Evolutionary conservation across 2,329 filamentous ascomycete species (phyloP).

Genomic region (Colletotrichum plurivorum): DNA sequence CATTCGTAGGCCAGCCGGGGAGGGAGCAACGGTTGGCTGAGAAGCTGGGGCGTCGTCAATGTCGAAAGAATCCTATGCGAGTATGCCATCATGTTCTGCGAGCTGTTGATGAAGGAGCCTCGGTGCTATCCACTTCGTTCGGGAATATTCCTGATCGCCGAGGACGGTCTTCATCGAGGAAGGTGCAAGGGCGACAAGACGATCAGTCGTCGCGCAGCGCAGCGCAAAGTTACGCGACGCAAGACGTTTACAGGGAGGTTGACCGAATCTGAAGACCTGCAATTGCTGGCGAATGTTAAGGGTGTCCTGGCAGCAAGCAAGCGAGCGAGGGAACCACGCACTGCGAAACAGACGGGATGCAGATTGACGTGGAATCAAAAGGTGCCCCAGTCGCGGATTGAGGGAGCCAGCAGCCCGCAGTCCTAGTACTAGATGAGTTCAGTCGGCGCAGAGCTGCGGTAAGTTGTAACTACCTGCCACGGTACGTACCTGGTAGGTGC

Average conservation of each 20-base stretch:
- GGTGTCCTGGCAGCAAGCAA: not conserved
- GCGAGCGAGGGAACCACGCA: not conserved
- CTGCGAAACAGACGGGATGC: not conserved
- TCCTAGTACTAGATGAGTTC: not conserved
- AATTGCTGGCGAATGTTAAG: not conserved
- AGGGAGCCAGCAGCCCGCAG: constrained; percentile 4
- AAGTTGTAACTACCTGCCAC: no score
- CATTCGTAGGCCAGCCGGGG: not conserved
- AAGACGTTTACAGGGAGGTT: not conserved
- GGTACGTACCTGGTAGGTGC: no score
- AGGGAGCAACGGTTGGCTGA: not conserved
- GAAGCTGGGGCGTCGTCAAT: constrained; percentile 8
- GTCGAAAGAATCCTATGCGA: constrained; percentile 18
- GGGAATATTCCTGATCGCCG: constrained; percentile 15
- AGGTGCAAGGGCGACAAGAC: not conserved
- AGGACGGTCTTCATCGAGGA: constrained; percentile 4
- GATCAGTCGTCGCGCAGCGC: not conserved
- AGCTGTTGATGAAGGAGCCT: constrained; percentile 3
- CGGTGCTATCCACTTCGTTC: not conserved
- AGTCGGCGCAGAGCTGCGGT: not conserved
- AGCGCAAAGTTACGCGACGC: not conserved
- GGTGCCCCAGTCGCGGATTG: not conserved
- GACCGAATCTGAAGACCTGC: not conserved
- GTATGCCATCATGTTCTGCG: constrained; percentile 11
- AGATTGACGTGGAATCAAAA: constrained; percentile 1